A percentile compares a stretch with the other conserved stretches of the same genome.
Conservation (phyloP, 2,329 filamentous ascomycete species). For the Canariomyces notabilis region DNA sequence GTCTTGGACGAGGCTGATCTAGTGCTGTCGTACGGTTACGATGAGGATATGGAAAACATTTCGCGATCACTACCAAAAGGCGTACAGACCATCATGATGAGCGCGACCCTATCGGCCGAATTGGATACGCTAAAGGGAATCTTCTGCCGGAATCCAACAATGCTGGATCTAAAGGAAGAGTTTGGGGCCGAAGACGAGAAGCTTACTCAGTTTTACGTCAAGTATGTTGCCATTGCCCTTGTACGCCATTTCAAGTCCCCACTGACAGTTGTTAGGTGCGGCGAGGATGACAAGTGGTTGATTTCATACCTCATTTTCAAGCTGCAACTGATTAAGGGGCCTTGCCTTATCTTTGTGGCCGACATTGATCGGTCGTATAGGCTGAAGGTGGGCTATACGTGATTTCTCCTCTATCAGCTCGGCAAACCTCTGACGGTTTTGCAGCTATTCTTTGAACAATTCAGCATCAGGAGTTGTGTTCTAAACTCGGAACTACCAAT, state of each 20-base stretch:
- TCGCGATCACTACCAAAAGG: slow-evolving; percentile 74
- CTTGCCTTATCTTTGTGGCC: slow-evolving; percentile 67
- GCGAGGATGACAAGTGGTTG: slow-evolving; percentile 96
- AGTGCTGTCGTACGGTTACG: slow-evolving; percentile 89
- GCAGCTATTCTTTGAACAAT: slow-evolving; percentile 84
- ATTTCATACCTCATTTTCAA: slow-evolving; percentile 93
- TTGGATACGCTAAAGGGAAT: slow-evolving; percentile 79
- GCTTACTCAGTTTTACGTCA: slow-evolving; percentile 83
- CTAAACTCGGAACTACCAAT: slow-evolving; percentile 92
- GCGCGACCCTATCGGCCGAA: slow-evolving; percentile 83
- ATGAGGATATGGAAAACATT: slow-evolving; percentile 79
- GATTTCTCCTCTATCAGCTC: background rate
- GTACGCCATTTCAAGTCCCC: slow-evolving; percentile 3
- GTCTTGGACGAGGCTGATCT: slow-evolving; percentile 94
- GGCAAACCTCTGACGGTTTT: background rate
- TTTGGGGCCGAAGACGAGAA: slow-evolving; percentile 70
- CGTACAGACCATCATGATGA: slow-evolving; percentile 89
- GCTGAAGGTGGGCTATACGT: slow-evolving; percentile 52
- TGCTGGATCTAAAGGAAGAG: slow-evolving; percentile 73
- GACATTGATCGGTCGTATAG: slow-evolving; percentile 87
- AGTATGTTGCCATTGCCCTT: slow-evolving; percentile 39
- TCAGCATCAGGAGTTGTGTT: slow-evolving; percentile 88
- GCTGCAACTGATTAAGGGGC: slow-evolving; percentile 87
- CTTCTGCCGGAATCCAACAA: slow-evolving; percentile 74
- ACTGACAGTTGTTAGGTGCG: slow-evolving; percentile 51